These are phyloP conservation scores for Colletotrichum sp. DNA, from an alignment of 2,329 filamentous ascomycete genomes.

Conservation along the genomic window DNA sequence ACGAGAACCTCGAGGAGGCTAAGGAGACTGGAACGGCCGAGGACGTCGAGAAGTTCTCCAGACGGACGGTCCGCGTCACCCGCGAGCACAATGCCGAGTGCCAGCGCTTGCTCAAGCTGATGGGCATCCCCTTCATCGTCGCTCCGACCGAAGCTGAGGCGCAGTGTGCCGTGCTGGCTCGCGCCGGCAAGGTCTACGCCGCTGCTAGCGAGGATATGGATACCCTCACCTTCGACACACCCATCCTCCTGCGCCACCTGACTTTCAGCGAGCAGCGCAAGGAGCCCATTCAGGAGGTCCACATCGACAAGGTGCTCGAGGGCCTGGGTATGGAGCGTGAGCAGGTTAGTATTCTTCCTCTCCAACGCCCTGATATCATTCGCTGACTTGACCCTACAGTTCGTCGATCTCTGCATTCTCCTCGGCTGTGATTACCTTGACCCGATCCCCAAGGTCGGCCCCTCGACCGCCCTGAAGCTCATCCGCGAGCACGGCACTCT, in stretches of 20 bases:
- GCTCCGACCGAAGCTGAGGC: conserved; percentile 97
- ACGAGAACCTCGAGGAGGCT: conserved; percentile 88
- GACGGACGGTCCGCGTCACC: conserved; percentile 93
- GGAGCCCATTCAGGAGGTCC: conserved; percentile 96
- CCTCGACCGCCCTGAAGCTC: conserved; percentile 88
- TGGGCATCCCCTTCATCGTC: conserved; percentile 95
- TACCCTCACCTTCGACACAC: conserved; percentile 92
- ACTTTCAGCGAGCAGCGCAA: conserved; percentile 98
- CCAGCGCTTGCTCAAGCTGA: conserved; percentile 86
- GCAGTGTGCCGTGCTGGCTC: conserved; percentile 88
- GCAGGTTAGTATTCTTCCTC: conserved; percentile 61
- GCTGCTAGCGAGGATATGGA: conserved; percentile 99
- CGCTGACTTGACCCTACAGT: conserved; percentile 46
- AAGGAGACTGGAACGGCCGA: conserved; percentile 96
- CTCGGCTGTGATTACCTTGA: conserved; percentile 98
- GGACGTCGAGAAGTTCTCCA: conserved; percentile 97
- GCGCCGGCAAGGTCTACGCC: conserved; percentile 93
- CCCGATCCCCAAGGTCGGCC: conserved; percentile 92
- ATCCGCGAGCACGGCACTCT: conserved; percentile 91
- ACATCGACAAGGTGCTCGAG: conserved; percentile 83
- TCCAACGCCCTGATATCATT: neutral
- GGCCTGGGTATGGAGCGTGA: conserved; percentile 86
- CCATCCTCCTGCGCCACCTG: conserved; percentile 88
- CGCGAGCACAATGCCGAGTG: conserved; percentile 96
- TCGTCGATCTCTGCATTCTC: conserved; percentile 96